Base-by-base conservation (phyloP, 2,329 filamentous ascomycete species). In the Trichoderma guizhouense region DNA sequence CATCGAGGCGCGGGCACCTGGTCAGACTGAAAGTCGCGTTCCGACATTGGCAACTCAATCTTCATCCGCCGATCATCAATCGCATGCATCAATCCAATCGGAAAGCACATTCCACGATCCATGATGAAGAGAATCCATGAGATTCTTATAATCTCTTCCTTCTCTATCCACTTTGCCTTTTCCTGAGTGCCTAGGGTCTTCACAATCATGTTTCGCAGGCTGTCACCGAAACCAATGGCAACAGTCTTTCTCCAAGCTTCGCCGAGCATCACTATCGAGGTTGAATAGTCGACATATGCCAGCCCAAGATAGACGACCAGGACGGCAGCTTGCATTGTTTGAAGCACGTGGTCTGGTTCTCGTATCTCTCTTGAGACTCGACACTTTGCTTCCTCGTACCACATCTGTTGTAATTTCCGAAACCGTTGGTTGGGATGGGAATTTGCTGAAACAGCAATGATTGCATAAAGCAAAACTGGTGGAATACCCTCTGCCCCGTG, bases 171-270 rank as follows among this genome's bases (percentile, higher is more conserved):
- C 39, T 65, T 57, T 1, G 36, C 67, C 1, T 63, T 70, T 9
- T 67, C 36, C 4, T 64, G 57, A 11, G 69, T 43, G 1, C 73
- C 69, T 11, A 77, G 71, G 3, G 73, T 71, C 24, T 65, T 67
- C 2, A 73, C 72, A 21, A 60, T 64, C 24, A 47, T 36, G 5
- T 69, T 58, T 12, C 60, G 62, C 14, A 34, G 26, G 2, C 62
- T 60, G 26, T 76, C 74, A 11, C 71, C 61, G 7, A 74, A 72
- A 39, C 75, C 76, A 9, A 73, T 72, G 11, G 73, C 72, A 18
- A 76, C 75, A 6, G 75, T 75, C 55, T 76, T 76, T 18, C 76
- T 74, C 76, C 77, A 78, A 3, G 75, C 76, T 30, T 78, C 74
- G 5, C 74, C 74, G 1, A 78, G 73, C 18, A 76, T 36, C 9